Conservation (phyloP, 1,284 basidiomycete genomes). For the Sporisorium reilianum region DNA sequence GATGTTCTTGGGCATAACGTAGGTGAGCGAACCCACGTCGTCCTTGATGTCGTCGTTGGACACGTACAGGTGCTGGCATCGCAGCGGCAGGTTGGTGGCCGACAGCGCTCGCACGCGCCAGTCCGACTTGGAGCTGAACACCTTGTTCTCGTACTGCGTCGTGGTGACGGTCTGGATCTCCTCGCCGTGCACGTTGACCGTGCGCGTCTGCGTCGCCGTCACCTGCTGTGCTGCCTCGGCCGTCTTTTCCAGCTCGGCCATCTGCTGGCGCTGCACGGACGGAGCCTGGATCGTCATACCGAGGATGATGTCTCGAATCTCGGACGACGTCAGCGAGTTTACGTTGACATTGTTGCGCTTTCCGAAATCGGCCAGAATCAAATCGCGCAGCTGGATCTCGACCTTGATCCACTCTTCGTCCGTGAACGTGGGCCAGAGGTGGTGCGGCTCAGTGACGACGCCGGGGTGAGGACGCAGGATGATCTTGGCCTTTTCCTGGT, state of each 20-base stretch:
- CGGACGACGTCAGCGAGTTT: conserved; percentile 92
- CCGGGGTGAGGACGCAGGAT: conserved; percentile 71
- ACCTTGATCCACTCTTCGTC: conserved; percentile 99
- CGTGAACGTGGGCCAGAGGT: conserved; percentile 94
- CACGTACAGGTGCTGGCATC: conserved; percentile 97
- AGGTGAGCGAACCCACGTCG: conserved; percentile 91
- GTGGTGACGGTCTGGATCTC: conserved; percentile 96
- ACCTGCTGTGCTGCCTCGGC: conserved; percentile 93
- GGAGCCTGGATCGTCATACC: conserved; percentile 90
- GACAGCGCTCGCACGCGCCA: conserved; percentile 98
- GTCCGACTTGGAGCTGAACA: conserved; percentile 98
- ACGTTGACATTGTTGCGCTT: conserved; percentile 99
- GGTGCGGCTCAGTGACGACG: conserved; percentile 94
- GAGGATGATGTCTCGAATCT: conserved; percentile 75
- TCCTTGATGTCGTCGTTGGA: conserved; percentile 99
- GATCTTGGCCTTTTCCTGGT: conserved; percentile 97
- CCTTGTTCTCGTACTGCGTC: conserved; percentile 96
- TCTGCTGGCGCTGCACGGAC: conserved; percentile 90
- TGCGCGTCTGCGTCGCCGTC: conserved; percentile 96
- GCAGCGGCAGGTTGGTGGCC: conserved; percentile 93
- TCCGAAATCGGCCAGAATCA: conserved; percentile 84
- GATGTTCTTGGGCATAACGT: conserved; percentile 97
- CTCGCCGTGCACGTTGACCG: conserved; percentile 97
- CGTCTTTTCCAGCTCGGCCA: conserved; percentile 96
- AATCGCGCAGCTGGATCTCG: conserved; percentile 85